Evolutionary conservation across 768 basidiomycete genomes (phyloP), one percentile per base, ranked within the genome.

Genomic region (Lentinula edodes): DNA sequence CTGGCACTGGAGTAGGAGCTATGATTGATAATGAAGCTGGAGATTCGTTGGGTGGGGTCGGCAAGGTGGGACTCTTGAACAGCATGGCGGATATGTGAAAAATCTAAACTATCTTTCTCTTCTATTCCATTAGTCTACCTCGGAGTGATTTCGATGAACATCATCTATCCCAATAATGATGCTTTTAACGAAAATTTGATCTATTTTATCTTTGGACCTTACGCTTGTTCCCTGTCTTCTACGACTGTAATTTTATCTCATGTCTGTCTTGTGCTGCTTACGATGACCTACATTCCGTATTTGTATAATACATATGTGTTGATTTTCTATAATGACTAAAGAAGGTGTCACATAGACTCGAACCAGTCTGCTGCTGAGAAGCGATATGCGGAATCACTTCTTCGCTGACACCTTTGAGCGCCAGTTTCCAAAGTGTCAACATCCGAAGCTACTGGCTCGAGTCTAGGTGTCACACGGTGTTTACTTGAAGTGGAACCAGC

Each of bases 51-150:
- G 78, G 81, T 41, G 66, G 71, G 20, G 75, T 77, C 36, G 78
- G 80, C 28, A 80, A 82, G 36, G 80, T 77, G 20, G 86, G 80
- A 52, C 64, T 88, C 53, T 69, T 88, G 64, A 82, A 74, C 71
- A 80, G 78, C 66, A 71, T 87, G 16, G 65, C 83, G 42, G 74
- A 82, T 43, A 61, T 80, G 5, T 84, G 68, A 78, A 66, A 61
- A 38, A 48, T 36, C 58, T 59, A 28, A 59, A 59, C 13, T 5
- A 10, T 39, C 9, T 6, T 35, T 15, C 2, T 34, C 34, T 20
- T 9, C 28, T 43, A 13, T 43, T 39, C 32, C 20, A 18, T 10
- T 32, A 56, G 55, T 32, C 55, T 23, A 42, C 39, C 9, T 36
- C 39, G 5, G 53, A 55, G 38, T 55, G 28, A 55, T n/a, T 5